A percentile compares a stretch with the other conserved stretches of the same genome.
Conservation (phyloP, 768 basidiomycete species). For the Baorangia bicolor region DNA sequence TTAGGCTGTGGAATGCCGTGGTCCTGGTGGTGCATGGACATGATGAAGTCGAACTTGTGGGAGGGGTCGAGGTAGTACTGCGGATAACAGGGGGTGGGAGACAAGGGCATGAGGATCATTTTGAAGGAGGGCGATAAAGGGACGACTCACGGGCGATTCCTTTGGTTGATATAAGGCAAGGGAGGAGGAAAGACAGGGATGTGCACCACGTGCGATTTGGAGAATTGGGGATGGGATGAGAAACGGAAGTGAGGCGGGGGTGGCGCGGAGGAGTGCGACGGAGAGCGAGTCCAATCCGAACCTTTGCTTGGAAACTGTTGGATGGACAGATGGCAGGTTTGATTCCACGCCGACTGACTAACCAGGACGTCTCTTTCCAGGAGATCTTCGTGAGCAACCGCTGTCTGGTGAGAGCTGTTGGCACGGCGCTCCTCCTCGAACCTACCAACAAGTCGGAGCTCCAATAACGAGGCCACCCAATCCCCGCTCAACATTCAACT, state of each 20-base stretch:
- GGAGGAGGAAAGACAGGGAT: not conserved
- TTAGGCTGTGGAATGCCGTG: slow-evolving; percentile 38
- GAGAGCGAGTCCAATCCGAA: too few species aligned
- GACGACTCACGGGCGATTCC: slow-evolving; percentile 5
- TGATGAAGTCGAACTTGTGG: slow-evolving; percentile 41
- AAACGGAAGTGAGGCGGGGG: not conserved
- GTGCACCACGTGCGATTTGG: not conserved
- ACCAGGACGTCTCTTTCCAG: too few species aligned
- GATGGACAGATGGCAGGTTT: too few species aligned
- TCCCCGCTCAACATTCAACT: not conserved
- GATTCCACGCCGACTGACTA: too few species aligned
- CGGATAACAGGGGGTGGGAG: slow-evolving; percentile 22
- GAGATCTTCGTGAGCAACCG: too few species aligned
- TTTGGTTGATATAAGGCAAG: not conserved
- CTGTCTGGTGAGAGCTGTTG: too few species aligned
- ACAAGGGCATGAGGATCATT: slow-evolving; percentile 20
- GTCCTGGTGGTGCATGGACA: slow-evolving; percentile 45
- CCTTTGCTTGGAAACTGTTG: too few species aligned
- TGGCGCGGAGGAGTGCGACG: not conserved
- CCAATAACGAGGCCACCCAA: not conserved
- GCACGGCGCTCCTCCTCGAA: too few species aligned
- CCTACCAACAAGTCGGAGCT: too few species aligned
- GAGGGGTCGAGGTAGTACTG: slow-evolving; percentile 25
- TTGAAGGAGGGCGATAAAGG: not conserved
- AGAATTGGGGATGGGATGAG: not conserved